A percentile compares a stretch with the other conserved stretches of the same genome.
These are phyloP conservation scores for Pyrus bretschneideri DNA, from an alignment of 306 rosid species.

Conservation along the genomic window DNA sequence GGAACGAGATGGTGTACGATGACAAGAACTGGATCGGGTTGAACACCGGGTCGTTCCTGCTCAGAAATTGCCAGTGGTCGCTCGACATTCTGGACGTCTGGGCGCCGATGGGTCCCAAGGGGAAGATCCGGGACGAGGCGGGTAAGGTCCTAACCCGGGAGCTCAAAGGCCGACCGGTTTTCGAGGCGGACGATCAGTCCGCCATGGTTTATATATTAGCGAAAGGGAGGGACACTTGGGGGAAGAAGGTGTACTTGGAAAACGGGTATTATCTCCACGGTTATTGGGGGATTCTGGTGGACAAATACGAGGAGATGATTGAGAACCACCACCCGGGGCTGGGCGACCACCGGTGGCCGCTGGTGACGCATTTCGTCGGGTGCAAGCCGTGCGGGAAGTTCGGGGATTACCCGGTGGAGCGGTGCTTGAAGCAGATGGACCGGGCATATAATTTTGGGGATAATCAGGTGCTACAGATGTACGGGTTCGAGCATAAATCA, in stretches of 20 bases:
- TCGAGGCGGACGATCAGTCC: constrained; percentile 85
- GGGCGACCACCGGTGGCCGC: constrained; percentile 88
- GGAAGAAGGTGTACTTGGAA: constrained; percentile 69
- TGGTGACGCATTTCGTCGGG: constrained; percentile 91
- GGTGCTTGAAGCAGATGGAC: constrained; percentile 86
- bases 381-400: constrained; percentile 92
- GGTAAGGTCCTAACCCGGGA: constrained; percentile 66
- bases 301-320: constrained; percentile 69
- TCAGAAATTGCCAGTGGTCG: constrained; percentile 78
- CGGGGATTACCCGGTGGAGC: constrained; percentile 81
- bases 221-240: constrained; percentile 55
- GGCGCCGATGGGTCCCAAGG: constrained; percentile 97
- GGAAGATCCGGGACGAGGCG: constrained; percentile 72
- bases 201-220: constrained; percentile 72
- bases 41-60: constrained; percentile 69
- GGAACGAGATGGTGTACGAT: constrained; percentile 78
- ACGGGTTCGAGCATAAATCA: constrained; percentile 68
- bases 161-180: constrained; percentile 62
- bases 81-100: constrained; percentile 78
- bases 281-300: constrained; percentile 88
- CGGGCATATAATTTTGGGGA: constrained; percentile 84
- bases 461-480: constrained; percentile 77
- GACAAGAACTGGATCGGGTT: constrained; percentile 81
- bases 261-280: constrained; percentile 69
- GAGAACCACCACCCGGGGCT: constrained; percentile 75